A percentile compares a stretch with the other conserved stretches of the same genome.
phyloP scores from a whole-genome alignment of 2,329 filamentous ascomycete genomes.

The Grosmannia penicillata region DNA sequence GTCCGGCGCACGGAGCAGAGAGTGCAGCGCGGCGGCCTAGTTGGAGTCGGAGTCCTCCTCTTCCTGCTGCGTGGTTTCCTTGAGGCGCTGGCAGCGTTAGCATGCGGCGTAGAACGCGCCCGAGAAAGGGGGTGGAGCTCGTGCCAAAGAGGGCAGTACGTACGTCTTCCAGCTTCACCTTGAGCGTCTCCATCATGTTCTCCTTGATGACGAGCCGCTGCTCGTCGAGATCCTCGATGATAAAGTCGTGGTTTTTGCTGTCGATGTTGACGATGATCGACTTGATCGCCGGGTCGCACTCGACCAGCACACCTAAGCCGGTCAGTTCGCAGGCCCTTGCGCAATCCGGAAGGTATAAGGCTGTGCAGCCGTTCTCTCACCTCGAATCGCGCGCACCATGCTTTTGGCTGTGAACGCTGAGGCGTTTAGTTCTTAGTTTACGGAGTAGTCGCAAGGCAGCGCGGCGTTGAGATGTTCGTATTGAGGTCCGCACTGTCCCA shows the following conservation, averaged over 20 bases:
- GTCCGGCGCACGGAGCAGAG: no score
- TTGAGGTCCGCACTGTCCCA: no score
- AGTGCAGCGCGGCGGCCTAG: slow-evolving; percentile 1
- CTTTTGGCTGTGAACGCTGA: no score
- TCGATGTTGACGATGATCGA: slow-evolving; percentile 72
- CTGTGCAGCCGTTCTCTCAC: not conserved
- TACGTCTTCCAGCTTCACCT: slow-evolving; percentile 54
- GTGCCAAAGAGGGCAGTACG: slow-evolving; percentile 10
- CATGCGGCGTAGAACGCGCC: no score
- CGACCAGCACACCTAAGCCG: slow-evolving; percentile 49
- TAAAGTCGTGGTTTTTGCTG: slow-evolving; percentile 52
- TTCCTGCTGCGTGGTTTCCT: slow-evolving; percentile 17
- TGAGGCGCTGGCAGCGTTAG: slow-evolving; percentile 12
- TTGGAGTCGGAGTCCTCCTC: slow-evolving; percentile 15
- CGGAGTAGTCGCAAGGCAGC: no score
- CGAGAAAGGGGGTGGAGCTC: not conserved
- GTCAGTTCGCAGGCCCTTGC: not conserved
- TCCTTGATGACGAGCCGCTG: slow-evolving; percentile 62
- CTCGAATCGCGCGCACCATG: slow-evolving; percentile 12
- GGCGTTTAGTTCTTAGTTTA: no score
- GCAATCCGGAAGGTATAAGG: not conserved
- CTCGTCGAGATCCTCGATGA: slow-evolving; percentile 70
- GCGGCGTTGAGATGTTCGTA: no score
- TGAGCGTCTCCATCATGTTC: slow-evolving; percentile 53
- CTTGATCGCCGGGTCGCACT: slow-evolving; percentile 78